phyloP scores from a whole-genome alignment of 805 yeast genomes.

The Candida fluviatilis region DNA sequence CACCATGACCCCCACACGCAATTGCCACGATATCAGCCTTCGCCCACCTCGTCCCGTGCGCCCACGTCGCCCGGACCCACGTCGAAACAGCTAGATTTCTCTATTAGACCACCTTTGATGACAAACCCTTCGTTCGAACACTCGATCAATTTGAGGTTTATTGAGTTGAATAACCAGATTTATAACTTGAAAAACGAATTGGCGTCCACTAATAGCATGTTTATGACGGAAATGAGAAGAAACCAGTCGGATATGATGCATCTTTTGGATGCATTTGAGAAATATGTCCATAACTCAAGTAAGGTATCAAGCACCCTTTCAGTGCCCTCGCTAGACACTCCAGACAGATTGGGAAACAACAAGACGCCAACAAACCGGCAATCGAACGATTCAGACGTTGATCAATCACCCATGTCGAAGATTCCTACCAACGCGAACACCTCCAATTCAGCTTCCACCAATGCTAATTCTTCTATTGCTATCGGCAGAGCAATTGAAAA shows the following conservation, averaged over 20 bases:
- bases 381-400: background rate
- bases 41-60: background rate
- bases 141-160: conserved; percentile 18
- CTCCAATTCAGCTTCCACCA: background rate
- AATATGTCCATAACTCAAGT: background rate
- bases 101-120: conserved; percentile 8
- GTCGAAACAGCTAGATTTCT: background rate
- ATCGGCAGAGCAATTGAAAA: background rate
- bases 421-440: background rate
- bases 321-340: background rate
- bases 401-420: conserved; percentile 1
- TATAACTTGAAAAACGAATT: conserved; percentile 40
- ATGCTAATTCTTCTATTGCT: conserved; percentile 1
- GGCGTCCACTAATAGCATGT: conserved; percentile 34
- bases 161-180: conserved; percentile 34
- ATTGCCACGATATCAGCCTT: conserved; percentile 12
- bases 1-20: conserved; percentile 4
- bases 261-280: conserved; percentile 44
- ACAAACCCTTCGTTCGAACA: conserved; percentile 13
- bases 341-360: conserved; percentile 2
- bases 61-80: background rate
- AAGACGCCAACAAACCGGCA: background rate
- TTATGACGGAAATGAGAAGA: conserved; percentile 44
- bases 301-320: background rate
- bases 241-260: conserved; percentile 52